These are phyloP conservation scores for Amanita rubescens DNA, from an alignment of 768 basidiomycete species.

Conservation along the genomic window DNA sequence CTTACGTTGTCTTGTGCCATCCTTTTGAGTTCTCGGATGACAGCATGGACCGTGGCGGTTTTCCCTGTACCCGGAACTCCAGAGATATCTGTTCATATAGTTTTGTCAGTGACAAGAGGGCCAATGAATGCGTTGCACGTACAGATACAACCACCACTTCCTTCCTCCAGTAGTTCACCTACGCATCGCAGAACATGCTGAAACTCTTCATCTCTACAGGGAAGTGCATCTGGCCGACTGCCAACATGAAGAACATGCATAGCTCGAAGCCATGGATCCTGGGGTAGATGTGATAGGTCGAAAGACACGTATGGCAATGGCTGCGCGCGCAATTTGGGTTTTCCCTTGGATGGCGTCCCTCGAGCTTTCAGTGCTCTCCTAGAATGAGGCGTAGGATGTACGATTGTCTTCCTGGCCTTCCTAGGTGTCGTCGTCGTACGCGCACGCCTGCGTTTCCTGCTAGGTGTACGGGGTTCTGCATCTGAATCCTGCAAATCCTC, in stretches of 20 bases:
- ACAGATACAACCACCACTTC: conserved; percentile 95
- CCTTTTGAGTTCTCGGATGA: conserved; percentile 81
- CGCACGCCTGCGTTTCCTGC: conserved; percentile 34
- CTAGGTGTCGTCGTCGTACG: conserved; percentile 18
- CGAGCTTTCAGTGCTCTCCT: background rate
- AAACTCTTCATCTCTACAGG: conserved; percentile 86
- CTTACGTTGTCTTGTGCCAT: conserved; percentile 78
- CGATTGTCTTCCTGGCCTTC: conserved; percentile 31
- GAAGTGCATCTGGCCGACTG: conserved; percentile 81
- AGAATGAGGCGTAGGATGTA: conserved; percentile 51
- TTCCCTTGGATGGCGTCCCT: conserved; percentile 19
- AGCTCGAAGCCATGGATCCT: conserved; percentile 78
- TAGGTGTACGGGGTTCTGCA: conserved; percentile 39
- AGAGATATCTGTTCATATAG: conserved; percentile 72
- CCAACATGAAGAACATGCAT: conserved; percentile 93
- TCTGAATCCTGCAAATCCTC: conserved; percentile 11
- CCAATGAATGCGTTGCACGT: conserved; percentile 23
- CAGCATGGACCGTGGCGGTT: conserved; percentile 94
- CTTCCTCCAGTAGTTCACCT: conserved; percentile 82
- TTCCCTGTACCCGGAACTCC: conserved; percentile 99
- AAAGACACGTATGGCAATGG: conserved; percentile 21
- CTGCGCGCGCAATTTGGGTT: conserved; percentile 24
- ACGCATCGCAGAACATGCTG: conserved; percentile 66
- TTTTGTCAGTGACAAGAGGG: background rate
- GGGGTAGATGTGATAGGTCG: conserved; percentile 47